Conservation (phyloP, 2,329 filamentous ascomycete species). For the Calonectria ilicicola region DNA sequence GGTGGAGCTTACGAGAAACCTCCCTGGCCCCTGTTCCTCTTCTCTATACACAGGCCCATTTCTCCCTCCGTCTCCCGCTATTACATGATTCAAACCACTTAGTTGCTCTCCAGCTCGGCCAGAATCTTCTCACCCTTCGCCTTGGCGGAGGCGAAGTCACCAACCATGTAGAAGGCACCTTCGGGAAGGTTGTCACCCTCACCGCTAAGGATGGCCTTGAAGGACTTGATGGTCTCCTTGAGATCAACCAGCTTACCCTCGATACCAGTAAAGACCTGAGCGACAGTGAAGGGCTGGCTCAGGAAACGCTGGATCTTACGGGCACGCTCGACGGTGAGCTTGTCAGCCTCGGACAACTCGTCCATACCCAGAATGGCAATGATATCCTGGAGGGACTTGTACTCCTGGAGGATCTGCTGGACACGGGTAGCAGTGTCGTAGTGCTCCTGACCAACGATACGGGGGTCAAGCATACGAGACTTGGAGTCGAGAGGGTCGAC, state of each 20-base stretch:
- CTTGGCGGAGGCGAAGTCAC: slow-evolving; percentile 91
- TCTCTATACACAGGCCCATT: slow-evolving; percentile 68
- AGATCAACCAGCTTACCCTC: slow-evolving; percentile 97
- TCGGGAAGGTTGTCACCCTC: slow-evolving; percentile 97
- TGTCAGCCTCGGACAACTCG: slow-evolving; percentile 98
- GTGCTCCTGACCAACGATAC: slow-evolving; percentile 98
- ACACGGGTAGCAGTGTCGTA: slow-evolving; percentile 95
- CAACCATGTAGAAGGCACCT: slow-evolving; percentile 97
- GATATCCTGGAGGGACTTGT: slow-evolving; percentile 99
- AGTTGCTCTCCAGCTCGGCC: slow-evolving; percentile 84
- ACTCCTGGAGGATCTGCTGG: slow-evolving; percentile 99
- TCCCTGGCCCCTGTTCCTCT: slow-evolving; percentile 63
- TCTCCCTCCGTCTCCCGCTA: slow-evolving; percentile 48
- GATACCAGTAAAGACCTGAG: slow-evolving; percentile 87
- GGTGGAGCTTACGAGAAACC: slow-evolving; percentile 65
- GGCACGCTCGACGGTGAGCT: slow-evolving; percentile 99
- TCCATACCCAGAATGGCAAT: slow-evolving; percentile 99
- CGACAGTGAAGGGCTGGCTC: slow-evolving; percentile 96
- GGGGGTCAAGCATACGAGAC: slow-evolving; percentile 99
- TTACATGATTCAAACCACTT: slow-evolving; percentile 54
- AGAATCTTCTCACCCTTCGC: slow-evolving; percentile 99
- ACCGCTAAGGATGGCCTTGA: slow-evolving; percentile 96
- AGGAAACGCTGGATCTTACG: slow-evolving; percentile 99
- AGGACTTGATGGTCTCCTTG: slow-evolving; percentile 97
- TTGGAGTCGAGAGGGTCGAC: slow-evolving; percentile 99